phyloP scores from a whole-genome alignment of 805 yeast genomes.

The Candida nonsorbophila region DNA sequence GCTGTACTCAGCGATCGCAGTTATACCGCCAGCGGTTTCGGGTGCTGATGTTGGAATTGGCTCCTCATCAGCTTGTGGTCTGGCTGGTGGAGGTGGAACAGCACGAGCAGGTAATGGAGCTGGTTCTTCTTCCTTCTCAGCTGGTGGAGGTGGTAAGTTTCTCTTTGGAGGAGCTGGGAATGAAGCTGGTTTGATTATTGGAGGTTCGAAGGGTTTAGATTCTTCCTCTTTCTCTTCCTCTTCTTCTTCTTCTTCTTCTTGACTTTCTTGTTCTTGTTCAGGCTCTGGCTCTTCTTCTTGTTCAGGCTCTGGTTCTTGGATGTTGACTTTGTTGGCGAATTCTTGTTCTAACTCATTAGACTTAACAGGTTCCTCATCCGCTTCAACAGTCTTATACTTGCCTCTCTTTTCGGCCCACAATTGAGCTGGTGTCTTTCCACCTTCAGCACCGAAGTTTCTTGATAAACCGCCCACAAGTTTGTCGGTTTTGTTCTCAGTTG shows the following conservation, averaged over 20 bases:
- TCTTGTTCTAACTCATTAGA: conserved; percentile 12
- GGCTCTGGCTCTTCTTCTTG: conserved; percentile 3
- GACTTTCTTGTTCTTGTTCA: conserved; percentile 11
- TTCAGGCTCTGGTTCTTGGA: conserved; percentile 6
- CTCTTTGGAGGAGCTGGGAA: conserved; percentile 7
- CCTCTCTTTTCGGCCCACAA: conserved; percentile 92
- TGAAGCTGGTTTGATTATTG: conserved; percentile 16
- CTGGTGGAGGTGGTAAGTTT: conserved; percentile 16
- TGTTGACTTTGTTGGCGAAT: conserved; percentile 7
- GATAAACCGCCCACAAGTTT: conserved; percentile 56
- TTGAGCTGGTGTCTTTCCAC: conserved; percentile 92
- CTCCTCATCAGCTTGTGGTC: conserved; percentile 6
- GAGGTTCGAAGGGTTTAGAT: conserved; percentile 6
- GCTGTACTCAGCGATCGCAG: conserved; percentile 80
- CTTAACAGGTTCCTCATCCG: conserved; percentile 18
- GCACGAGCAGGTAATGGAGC: conserved; percentile 11
- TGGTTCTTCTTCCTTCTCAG: conserved; percentile 8
- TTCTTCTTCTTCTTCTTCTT: conserved; percentile 5
- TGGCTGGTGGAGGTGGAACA: conserved; percentile 11
- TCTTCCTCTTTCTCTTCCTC: conserved; percentile 6
- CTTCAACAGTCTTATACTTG: conserved; percentile 42
- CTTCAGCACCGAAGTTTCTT: conserved; percentile 56
- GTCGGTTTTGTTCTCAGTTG: conserved; percentile 28
- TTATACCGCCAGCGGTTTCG: conserved; percentile 9
- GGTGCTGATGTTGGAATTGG: conserved; percentile 3